A percentile compares a stretch with the other conserved stretches of the same genome.
These are phyloP conservation scores for Takashimella tepidaria DNA, from an alignment of 1,284 basidiomycete genomes.

Conservation along the genomic window DNA sequence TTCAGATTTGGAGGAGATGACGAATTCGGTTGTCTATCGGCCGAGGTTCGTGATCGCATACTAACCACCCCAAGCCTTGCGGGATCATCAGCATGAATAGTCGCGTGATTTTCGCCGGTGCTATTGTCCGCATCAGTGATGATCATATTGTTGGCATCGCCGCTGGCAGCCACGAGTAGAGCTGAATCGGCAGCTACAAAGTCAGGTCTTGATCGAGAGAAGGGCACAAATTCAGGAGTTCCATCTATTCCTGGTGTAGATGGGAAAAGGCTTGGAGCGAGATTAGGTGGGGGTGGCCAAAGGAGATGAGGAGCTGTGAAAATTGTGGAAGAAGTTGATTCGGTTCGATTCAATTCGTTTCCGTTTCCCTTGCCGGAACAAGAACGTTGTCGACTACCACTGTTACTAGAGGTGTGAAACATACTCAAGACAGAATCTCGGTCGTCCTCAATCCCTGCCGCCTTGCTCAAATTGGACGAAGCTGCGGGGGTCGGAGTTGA, in stretches of 20 bases:
- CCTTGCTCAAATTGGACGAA: neutral
- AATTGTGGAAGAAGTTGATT: neutral
- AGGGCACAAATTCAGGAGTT: conserved; percentile 15
- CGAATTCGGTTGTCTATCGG: conserved; percentile 1
- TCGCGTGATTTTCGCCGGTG: neutral
- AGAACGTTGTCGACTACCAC: neutral
- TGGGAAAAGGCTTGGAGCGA: conserved; percentile 31
- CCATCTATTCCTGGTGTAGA: conserved; percentile 21
- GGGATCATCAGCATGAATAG: neutral
- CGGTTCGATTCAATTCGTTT: neutral
- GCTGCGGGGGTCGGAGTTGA: conserved; percentile 8
- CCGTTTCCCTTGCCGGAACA: neutral
- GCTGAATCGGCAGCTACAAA: neutral
- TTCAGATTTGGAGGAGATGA: neutral
- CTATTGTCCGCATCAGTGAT: conserved; percentile 8
- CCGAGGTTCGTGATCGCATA: conserved; percentile 4
- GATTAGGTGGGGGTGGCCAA: conserved; percentile 24
- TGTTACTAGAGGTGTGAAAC: conserved; percentile 1
- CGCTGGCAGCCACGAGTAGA: too few species aligned
- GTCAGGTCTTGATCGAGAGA: neutral
- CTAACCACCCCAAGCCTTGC: neutral
- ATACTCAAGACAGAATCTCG: neutral
- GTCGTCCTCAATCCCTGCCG: too few species aligned
- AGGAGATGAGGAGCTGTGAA: conserved; percentile 16
- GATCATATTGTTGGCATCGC: conserved; percentile 2